Evolutionary conservation across 140 eudicot species (phyloP).

Genomic region (Anethum foeniculum): DNA sequence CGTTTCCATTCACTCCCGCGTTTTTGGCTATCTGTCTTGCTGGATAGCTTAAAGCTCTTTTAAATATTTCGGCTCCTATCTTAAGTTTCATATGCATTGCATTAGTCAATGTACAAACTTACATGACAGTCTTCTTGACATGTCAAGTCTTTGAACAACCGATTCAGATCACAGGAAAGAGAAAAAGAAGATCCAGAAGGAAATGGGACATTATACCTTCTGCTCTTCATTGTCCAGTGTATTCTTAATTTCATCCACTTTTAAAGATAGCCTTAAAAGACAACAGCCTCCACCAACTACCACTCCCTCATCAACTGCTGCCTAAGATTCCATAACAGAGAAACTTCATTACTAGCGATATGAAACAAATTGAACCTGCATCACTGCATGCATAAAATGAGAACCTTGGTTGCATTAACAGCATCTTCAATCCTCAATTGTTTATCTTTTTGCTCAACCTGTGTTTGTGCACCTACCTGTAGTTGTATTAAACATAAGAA

Average conservation of each 20-base stretch:
- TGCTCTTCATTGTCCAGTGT: conserved; percentile 76
- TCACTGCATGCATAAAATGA: conserved; percentile 13
- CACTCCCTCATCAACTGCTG: conserved; percentile 93
- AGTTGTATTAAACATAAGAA: neutral
- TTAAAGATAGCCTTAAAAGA: conserved; percentile 64
- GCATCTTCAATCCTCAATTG: conserved; percentile 90
- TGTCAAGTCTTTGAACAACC: neutral
- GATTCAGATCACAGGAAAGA: neutral
- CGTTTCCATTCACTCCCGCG: conserved; percentile 73
- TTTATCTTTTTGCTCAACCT: conserved; percentile 75
- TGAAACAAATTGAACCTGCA: conserved; percentile 8
- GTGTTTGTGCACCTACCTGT: conserved; percentile 95
- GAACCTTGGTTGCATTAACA: conserved; percentile 84
- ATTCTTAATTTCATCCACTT: conserved; percentile 49
- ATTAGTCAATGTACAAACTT: conserved; percentile 3
- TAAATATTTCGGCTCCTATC: conserved; percentile 86
- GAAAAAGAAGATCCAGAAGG: neutral
- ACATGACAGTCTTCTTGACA: neutral
- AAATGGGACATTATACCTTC: conserved; percentile 36
- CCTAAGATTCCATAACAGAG: conserved; percentile 32
- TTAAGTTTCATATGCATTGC: conserved; percentile 19
- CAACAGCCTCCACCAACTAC: conserved; percentile 97
- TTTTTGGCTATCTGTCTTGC: conserved; percentile 76
- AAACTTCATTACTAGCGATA: conserved; percentile 7
- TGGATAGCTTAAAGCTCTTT: conserved; percentile 75